These are phyloP conservation scores for Aspergillus fumigatiaffinis DNA, from an alignment of 2,329 filamentous ascomycete genomes.

Conservation along the genomic window DNA sequence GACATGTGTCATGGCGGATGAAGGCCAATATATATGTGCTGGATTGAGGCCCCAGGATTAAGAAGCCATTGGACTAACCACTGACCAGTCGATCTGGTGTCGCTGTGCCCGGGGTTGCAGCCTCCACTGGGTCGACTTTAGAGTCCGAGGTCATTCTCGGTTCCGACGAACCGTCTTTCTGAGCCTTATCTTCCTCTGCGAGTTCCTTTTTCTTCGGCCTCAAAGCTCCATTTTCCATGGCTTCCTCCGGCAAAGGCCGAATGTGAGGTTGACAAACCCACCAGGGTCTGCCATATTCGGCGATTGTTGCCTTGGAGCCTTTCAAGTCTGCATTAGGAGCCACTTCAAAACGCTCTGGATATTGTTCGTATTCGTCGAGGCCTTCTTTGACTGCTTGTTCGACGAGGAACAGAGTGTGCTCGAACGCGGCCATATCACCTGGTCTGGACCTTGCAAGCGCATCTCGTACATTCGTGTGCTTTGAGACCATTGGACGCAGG, in stretches of 20 bases:
- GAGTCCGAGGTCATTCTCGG: slow-evolving; percentile 4
- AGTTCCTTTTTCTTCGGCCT: slow-evolving; percentile 63
- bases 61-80: slow-evolving; percentile 14
- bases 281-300: slow-evolving; percentile 74
- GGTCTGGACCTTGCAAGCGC: slow-evolving; percentile 66
- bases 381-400: slow-evolving; percentile 72
- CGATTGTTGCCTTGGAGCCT: slow-evolving; percentile 59
- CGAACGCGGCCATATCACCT: slow-evolving; percentile 72
- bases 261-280: slow-evolving; percentile 90
- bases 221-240: slow-evolving; percentile 74
- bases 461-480: slow-evolving; percentile 80
- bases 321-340: slow-evolving; percentile 30
- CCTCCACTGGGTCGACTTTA: slow-evolving; percentile 10
- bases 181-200: slow-evolving; percentile 14
- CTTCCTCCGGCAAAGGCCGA: slow-evolving; percentile 81
- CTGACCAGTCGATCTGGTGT: slow-evolving; percentile 29
- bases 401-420: slow-evolving; percentile 69
- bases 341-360: slow-evolving; percentile 38
- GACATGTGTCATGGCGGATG: not conserved
- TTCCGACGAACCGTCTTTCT: slow-evolving; percentile 4
- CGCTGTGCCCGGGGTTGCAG: slow-evolving; percentile 11
- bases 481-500: slow-evolving; percentile 73
- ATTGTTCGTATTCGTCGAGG: slow-evolving; percentile 60
- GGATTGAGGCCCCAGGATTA: not conserved
- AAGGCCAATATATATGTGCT: not conserved